Evolutionary conservation across 2,329 filamentous ascomycete genomes (phyloP), one percentile per base, ranked within the genome.

Genomic region (Stylonectria norvegica): DNA sequence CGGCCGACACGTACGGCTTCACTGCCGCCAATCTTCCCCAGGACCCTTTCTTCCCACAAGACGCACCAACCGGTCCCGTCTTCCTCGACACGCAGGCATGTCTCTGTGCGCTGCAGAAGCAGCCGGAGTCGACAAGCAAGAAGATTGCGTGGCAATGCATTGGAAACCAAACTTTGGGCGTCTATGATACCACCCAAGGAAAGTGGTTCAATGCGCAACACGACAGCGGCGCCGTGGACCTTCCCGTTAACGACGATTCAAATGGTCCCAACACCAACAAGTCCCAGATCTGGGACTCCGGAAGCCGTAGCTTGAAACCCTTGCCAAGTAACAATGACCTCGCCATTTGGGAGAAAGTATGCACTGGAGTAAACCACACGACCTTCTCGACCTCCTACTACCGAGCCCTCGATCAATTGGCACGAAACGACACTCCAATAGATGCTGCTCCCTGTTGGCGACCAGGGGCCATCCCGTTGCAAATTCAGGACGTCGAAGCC

Each of bases 331-430:
- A 46, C 3, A 49, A 42, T 17, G 40, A 29, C 1, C 48, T 71
- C 9, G 61, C 50, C 11, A 49, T 60, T 2, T 70, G 62, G 40
- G 66, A 71, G 34, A 52, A 49, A n/a, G 64, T 61, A 1, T 72
- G 69, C 32, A 71, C 69, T 0, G 69, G 62, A 5, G 39, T 56
- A 25, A 72, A 72, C 36, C 55, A 61, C 9, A 65, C 67, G 0
- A 54, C 47, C 1, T 71, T 71, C 38, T 68, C 68, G 8, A 66
- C 66, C 1, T 60, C 66, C 1, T 68, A 64, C 38, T 72, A 71
- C 29, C 44, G 59, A 22, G 61, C 66, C 1, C 39, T 49, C 12
- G 38, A 45, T 1, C 52, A 64, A 36, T 32, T 58, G 2, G 25
- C 45, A 4, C 35, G 43, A 1, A 45, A 60, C 2, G 40, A 67